Conservation (phyloP, 768 basidiomycete species). For the Sistotremastrum niveocremeum region DNA sequence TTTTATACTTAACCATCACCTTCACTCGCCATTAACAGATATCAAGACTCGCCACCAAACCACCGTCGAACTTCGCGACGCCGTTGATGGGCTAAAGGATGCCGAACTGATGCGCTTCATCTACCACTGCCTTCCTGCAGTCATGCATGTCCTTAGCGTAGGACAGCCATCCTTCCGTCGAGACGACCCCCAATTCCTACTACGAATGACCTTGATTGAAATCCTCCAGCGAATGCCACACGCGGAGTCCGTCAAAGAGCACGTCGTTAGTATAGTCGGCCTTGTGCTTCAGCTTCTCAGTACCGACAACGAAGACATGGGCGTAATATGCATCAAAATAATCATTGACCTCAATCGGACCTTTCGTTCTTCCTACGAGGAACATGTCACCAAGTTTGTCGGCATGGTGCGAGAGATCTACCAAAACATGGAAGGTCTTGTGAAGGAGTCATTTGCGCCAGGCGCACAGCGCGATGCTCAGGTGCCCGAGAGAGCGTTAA, state of each 20-base stretch:
- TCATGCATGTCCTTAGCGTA: constrained; percentile 58
- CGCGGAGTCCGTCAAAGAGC: constrained; percentile 61
- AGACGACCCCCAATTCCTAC: constrained; percentile 59
- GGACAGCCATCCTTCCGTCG: constrained; percentile 55
- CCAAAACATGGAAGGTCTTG: constrained; percentile 55
- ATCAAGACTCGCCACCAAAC: constrained; percentile 54
- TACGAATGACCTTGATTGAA: constrained; percentile 78
- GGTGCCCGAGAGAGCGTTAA: constrained; percentile 24
- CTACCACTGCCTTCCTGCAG: constrained; percentile 57
- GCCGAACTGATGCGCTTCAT: constrained; percentile 57
- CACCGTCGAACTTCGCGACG: constrained; percentile 70
- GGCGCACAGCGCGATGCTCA: constrained; percentile 44
- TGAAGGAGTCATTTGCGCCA: constrained; percentile 62
- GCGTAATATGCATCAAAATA: constrained; percentile 77
- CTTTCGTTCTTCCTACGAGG: constrained; percentile 59
- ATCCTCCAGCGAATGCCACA: constrained; percentile 80
- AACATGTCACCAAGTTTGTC: constrained; percentile 66
- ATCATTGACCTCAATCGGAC: constrained; percentile 79
- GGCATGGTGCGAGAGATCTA: constrained; percentile 69
- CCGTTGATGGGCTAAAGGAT: constrained; percentile 68
- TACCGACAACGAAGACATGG: constrained; percentile 94
- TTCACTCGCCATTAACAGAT: constrained; percentile 26
- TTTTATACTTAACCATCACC: too few relatives aligned
- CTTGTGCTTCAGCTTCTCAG: constrained; percentile 77
- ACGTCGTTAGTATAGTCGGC: constrained; percentile 51